Percentiles rank a stretch among this genome's conserved stretches.
Conservation (phyloP, 2,329 filamentous ascomycete species). For the Sarocladium strictum region DNA sequence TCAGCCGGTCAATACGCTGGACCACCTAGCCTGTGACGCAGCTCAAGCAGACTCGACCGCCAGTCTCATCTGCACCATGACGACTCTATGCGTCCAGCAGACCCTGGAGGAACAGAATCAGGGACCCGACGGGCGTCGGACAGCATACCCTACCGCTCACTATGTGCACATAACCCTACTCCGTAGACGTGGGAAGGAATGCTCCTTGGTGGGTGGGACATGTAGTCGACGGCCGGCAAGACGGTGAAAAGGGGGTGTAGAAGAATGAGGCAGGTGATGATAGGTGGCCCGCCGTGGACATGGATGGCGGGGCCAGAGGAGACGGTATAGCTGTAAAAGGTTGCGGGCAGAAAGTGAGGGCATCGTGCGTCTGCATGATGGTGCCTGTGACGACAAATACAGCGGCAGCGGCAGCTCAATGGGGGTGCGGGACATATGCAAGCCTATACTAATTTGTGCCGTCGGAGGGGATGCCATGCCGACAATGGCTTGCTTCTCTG, state of each 20-base stretch:
- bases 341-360: constrained; percentile 2
- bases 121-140: neutral
- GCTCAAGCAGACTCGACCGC: neutral
- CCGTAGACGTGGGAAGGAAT: neutral
- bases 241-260: neutral
- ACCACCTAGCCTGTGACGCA: neutral
- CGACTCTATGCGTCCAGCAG: neutral
- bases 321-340: neutral
- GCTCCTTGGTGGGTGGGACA: neutral
- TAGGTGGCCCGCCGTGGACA: neutral
- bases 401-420: neutral
- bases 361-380: constrained; percentile 1
- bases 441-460: neutral
- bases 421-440: neutral
- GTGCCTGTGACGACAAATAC: constrained; percentile 1
- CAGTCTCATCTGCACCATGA: constrained; percentile 3
- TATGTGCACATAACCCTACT: no score
- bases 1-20: no score
- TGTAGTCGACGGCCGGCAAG: neutral
- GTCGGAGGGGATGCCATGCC: neutral
- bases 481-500: neutral
- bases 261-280: neutral
- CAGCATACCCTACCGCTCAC: neutral
- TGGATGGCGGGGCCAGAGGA: neutral
- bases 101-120: neutral